phyloP scores from a whole-genome alignment of 208 protist genomes.

The Porcisia hertigi region DNA sequence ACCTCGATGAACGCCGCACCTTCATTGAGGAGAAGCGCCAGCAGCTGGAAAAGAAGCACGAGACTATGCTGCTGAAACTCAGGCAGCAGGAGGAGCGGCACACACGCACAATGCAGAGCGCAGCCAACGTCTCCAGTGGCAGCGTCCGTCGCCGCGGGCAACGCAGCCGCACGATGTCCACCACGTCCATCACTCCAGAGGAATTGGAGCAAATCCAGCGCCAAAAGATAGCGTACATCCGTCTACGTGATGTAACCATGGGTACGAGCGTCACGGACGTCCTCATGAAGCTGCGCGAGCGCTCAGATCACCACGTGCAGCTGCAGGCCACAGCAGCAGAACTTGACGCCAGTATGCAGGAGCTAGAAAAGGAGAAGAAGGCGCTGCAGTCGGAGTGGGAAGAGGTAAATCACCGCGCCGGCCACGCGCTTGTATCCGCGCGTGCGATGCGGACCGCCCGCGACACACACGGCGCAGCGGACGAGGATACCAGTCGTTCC shows the following conservation, averaged over 20 bases:
- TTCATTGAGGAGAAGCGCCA: slow-evolving; percentile 84
- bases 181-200: slow-evolving; percentile 49
- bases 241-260: slow-evolving; percentile 93
- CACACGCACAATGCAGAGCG: slow-evolving; percentile 24
- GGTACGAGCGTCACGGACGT: slow-evolving; percentile 80
- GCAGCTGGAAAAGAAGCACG: slow-evolving; percentile 62
- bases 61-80: slow-evolving; percentile 64
- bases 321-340: slow-evolving; percentile 67
- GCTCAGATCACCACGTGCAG: slow-evolving; percentile 80
- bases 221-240: slow-evolving; percentile 89
- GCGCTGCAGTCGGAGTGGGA: slow-evolving; percentile 67
- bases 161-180: slow-evolving; percentile 24
- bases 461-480: slow-evolving; percentile 16
- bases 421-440: slow-evolving; percentile 40
- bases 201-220: slow-evolving; percentile 69
- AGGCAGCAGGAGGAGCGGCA: slow-evolving; percentile 76
- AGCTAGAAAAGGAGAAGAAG: slow-evolving; percentile 54
- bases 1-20: slow-evolving; percentile 81
- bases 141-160: slow-evolving; percentile 20
- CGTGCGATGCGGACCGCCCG: slow-evolving; percentile 41
- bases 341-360: slow-evolving; percentile 57
- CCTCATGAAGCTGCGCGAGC: slow-evolving; percentile 85
- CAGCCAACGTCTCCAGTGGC: background rate
- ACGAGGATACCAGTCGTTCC: background rate
- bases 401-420: slow-evolving; percentile 72